phyloP scores from a whole-genome alignment of 176 grass and related monocot species.

The Musa acuminata region DNA sequence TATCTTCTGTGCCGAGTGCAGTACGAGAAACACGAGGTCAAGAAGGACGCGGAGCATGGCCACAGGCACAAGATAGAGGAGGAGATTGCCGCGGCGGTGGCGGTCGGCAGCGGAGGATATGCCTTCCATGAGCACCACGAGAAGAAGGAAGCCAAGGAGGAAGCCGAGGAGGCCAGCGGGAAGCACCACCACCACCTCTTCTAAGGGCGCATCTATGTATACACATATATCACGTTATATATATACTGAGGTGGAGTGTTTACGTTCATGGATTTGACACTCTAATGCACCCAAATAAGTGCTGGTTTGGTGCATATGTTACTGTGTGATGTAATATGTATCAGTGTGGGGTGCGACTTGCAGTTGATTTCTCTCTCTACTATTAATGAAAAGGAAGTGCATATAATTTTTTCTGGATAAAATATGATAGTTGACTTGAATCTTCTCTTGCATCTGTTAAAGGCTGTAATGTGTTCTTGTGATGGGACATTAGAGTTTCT shows the following conservation, averaged over 20 bases:
- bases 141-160: conserved; percentile 75
- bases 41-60: conserved; percentile 77
- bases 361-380: background rate
- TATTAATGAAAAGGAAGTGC: background rate
- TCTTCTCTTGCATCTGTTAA: no score
- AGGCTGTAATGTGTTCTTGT: no score
- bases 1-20: conserved; percentile 1
- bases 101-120: conserved; percentile 58
- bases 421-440: no score
- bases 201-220: conserved; percentile 10
- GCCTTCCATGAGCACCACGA: conserved; percentile 85
- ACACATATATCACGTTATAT: background rate
- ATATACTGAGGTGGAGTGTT: background rate
- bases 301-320: background rate
- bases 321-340: background rate
- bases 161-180: conserved; percentile 51
- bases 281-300: background rate
- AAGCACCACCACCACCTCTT: conserved; percentile 84
- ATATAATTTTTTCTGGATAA: no score
- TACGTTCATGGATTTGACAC: background rate
- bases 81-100: conserved; percentile 55
- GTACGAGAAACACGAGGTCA: conserved; percentile 89
- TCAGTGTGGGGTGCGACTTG: background rate
- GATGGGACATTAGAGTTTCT: no score
- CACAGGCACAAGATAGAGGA: conserved; percentile 80